phyloP scores from a whole-genome alignment of 441 rosid species.

The Pelargonium myrrhifolium region DNA sequence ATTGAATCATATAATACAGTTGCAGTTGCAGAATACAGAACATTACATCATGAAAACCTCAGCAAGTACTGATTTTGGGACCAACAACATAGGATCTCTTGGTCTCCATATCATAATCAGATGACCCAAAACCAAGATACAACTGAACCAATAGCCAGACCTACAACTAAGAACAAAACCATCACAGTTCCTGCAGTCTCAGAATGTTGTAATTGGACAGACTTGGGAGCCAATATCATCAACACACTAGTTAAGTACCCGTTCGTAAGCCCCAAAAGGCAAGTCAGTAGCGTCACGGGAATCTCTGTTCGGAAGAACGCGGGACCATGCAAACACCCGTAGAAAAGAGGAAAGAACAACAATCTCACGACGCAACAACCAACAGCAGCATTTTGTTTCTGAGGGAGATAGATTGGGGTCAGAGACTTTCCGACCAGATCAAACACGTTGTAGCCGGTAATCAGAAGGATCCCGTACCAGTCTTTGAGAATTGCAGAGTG shows the following conservation, averaged over 20 bases:
- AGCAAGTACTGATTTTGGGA: background rate
- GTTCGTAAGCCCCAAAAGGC: slow-evolving; percentile 72
- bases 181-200: slow-evolving; percentile 91
- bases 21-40: background rate
- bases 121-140: slow-evolving; percentile 89
- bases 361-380: slow-evolving; percentile 58
- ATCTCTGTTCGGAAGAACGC: slow-evolving; percentile 67
- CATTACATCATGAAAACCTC: background rate
- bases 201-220: slow-evolving; percentile 59
- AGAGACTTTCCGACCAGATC: slow-evolving; percentile 80
- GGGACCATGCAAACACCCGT: slow-evolving; percentile 85
- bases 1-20: background rate
- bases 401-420: slow-evolving; percentile 57
- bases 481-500: slow-evolving; percentile 68
- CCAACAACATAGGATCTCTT: too few species aligned
- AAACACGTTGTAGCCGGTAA: slow-evolving; percentile 64
- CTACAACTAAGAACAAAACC: slow-evolving; percentile 64
- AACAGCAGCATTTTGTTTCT: slow-evolving; percentile 53
- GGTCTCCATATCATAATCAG: slow-evolving; percentile 22
- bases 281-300: slow-evolving; percentile 68
- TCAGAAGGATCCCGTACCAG: slow-evolving; percentile 73
- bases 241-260: slow-evolving; percentile 84
- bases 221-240: slow-evolving; percentile 76
- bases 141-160: slow-evolving; percentile 70
- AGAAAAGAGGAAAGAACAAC: slow-evolving; percentile 74